A percentile compares a stretch with the other conserved stretches of the same genome.
These are phyloP conservation scores for Selaginella tamariscina DNA, from an alignment of 75 land plant genomes.

Conservation along the genomic window DNA sequence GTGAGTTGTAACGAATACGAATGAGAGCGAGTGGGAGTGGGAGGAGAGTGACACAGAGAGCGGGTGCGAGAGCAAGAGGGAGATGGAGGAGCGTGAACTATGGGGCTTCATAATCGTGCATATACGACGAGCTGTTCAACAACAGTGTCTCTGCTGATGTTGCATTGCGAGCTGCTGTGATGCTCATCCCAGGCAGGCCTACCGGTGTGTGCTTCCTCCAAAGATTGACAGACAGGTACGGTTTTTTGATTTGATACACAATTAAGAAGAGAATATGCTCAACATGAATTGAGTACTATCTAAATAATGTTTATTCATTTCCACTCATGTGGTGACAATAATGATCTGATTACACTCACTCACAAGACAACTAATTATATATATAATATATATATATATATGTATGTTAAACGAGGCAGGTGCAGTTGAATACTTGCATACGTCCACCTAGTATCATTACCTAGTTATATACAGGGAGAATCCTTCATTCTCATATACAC, in stretches of 20 bases:
- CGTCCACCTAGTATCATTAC: no score
- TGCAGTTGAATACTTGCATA: no score
- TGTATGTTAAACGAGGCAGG: no score
- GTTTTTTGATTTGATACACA: neutral
- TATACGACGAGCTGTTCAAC: conserved; percentile 64
- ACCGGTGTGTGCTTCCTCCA: conserved; percentile 60
- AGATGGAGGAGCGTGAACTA: conserved; percentile 59
- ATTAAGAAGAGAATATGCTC: no score
- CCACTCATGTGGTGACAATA: no score
- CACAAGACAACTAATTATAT: no score
- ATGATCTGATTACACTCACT: no score
- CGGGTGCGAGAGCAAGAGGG: conserved; percentile 22
- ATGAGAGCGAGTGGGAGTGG: conserved; percentile 69
- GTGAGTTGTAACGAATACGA: conserved; percentile 46
- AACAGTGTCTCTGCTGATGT: conserved; percentile 60
- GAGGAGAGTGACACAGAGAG: conserved; percentile 86
- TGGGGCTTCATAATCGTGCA: conserved; percentile 41
- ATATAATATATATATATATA: no score
- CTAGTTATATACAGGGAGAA: no score
- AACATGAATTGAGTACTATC: no score
- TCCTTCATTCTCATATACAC: no score
- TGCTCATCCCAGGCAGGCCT: conserved; percentile 57
- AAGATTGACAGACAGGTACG: neutral
- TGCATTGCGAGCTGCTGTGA: conserved; percentile 57
- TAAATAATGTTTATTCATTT: no score